These are phyloP conservation scores for Mortierella hygrophila DNA, from an alignment of 192 early-diverging fungal genomes.

Conservation along the genomic window DNA sequence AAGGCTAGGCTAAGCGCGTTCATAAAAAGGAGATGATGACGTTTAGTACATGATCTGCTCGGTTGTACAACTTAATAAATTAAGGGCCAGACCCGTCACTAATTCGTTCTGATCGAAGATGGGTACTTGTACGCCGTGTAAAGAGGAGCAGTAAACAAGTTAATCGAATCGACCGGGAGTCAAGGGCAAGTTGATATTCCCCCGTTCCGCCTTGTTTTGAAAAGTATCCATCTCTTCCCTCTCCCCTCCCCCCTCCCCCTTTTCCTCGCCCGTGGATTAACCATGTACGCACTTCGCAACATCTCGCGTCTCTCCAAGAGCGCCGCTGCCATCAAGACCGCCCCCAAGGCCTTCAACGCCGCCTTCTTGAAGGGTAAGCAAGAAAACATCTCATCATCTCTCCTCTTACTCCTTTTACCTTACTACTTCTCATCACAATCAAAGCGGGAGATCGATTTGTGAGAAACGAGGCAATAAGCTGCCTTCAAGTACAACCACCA, in stretches of 20 bases:
- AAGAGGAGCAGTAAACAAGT: background rate
- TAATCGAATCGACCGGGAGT: background rate
- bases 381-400: conserved; percentile 8
- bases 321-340: conserved; percentile 57
- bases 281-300: conserved; percentile 60
- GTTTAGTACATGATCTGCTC: no score
- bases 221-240: conserved; percentile 46
- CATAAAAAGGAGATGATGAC: no score
- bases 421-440: background rate
- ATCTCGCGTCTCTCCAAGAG: conserved; percentile 60
- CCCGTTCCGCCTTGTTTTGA: conserved; percentile 34
- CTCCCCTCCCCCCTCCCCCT: conserved; percentile 32
- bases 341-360: conserved; percentile 59
- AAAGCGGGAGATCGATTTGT: background rate
- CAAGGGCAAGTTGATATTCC: background rate
- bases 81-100: conserved; percentile 4
- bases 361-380: conserved; percentile 61
- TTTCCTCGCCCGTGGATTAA: conserved; percentile 45
- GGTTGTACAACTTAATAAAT: background rate
- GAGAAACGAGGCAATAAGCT: background rate
- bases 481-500: background rate
- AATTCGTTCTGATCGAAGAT: background rate
- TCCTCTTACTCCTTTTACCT: background rate
- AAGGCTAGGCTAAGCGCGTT: no score
- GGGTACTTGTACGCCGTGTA: background rate